These are phyloP conservation scores for Cryptococcus sp. DNA, from an alignment of 1,284 basidiomycete species.

Conservation along the genomic window DNA sequence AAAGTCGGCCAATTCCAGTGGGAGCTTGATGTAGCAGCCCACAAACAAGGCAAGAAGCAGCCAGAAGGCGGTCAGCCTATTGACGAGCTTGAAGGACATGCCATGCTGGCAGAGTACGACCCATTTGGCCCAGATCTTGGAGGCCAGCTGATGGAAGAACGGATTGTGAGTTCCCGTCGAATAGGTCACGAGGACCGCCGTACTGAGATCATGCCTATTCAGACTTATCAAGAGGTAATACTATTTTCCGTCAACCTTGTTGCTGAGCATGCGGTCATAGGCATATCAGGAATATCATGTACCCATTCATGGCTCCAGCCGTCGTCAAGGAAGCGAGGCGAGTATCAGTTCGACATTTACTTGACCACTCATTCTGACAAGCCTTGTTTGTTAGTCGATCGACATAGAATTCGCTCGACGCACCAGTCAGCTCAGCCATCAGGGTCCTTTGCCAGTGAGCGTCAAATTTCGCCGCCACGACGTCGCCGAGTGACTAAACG, in stretches of 20 bases:
- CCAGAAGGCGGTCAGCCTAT: not conserved
- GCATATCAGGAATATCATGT: conserved; percentile 12
- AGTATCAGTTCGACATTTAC: not conserved
- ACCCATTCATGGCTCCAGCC: conserved; percentile 10
- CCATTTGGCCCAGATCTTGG: not conserved
- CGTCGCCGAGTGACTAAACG: not conserved
- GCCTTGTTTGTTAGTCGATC: conserved; percentile 1
- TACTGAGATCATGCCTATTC: not conserved
- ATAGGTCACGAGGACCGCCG: not conserved
- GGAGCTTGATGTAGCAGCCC: conserved; percentile 29
- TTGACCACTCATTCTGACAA: not conserved
- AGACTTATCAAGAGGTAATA: conserved; percentile 13
- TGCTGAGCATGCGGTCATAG: not conserved
- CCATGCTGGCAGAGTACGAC: not conserved
- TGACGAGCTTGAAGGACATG: not conserved
- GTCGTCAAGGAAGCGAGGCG: conserved; percentile 9
- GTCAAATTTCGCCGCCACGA: not conserved
- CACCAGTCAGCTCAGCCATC: conserved; percentile 19
- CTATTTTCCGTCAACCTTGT: not conserved
- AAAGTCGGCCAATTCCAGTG: conserved; percentile 31
- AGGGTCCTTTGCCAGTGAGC: conserved; percentile 23
- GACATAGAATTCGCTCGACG: conserved; percentile 24
- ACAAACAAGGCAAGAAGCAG: conserved; percentile 11
- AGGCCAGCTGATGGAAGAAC: not conserved
- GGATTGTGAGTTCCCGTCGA: conserved; percentile 6